Evolutionary conservation across 2,329 filamentous ascomycete genomes (phyloP).

Genomic region (Penicillium paneum): DNA sequence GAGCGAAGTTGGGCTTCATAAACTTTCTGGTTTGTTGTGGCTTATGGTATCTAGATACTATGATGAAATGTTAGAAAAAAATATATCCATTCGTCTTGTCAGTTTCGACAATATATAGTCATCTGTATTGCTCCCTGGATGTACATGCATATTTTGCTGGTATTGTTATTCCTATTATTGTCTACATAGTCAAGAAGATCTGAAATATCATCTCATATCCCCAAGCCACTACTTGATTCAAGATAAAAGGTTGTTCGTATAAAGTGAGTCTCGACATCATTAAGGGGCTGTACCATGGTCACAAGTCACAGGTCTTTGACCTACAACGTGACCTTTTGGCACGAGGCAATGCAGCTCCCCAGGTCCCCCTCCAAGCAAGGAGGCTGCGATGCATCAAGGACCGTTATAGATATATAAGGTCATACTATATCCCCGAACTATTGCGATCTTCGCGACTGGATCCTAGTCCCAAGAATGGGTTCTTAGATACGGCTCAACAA

Average conservation of each 20-base stretch:
- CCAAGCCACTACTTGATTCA: too few species aligned
- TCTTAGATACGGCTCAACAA: not conserved
- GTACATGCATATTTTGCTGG: not conserved
- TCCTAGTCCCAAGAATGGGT: not conserved
- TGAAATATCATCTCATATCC: not conserved
- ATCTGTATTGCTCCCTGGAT: not conserved
- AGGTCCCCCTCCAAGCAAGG: not conserved
- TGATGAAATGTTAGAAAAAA: not conserved
- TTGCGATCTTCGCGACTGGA: not conserved
- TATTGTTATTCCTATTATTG: not conserved
- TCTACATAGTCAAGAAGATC: not conserved
- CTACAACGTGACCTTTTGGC: not conserved
- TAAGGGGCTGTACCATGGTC: not conserved
- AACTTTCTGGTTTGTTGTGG: not conserved
- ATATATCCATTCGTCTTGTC: not conserved
- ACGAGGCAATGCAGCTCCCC: slow-evolving; percentile 6
- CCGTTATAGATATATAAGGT: not conserved
- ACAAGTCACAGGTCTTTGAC: not conserved
- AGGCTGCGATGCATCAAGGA: not conserved
- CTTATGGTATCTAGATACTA: not conserved
- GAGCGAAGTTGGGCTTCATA: not conserved
- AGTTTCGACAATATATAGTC: not conserved
- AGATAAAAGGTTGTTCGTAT: too few species aligned
- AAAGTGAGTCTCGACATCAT: not conserved
- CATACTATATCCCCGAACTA: not conserved